These are phyloP conservation scores for Tricholomella constricta DNA, from an alignment of 768 basidiomycete species.

Conservation along the genomic window DNA sequence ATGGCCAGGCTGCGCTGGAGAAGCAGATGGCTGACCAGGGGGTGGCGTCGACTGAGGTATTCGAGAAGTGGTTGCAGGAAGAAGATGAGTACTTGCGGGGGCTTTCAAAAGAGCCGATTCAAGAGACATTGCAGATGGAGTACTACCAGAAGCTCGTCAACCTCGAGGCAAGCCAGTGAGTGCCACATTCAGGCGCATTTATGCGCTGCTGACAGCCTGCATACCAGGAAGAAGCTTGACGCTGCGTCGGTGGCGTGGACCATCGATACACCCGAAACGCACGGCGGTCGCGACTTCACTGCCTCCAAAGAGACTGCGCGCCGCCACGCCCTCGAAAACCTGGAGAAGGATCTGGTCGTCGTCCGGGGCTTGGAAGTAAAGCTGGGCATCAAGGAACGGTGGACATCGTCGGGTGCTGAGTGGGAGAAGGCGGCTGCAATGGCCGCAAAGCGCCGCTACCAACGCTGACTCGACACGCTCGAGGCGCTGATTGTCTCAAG, in stretches of 20 bases:
- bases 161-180: neutral
- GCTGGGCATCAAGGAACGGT: too few relatives aligned
- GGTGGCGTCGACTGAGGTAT: neutral
- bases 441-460: conserved; percentile 3
- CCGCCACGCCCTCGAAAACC: too few relatives aligned
- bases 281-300: too few relatives aligned
- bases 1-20: neutral
- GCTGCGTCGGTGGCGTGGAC: too few relatives aligned
- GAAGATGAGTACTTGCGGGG: neutral
- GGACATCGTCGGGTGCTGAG: too few relatives aligned
- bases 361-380: too few relatives aligned
- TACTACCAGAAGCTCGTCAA: neutral
- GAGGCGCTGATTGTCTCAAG: conserved; percentile 21
- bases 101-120: neutral
- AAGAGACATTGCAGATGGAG: neutral
- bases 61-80: neutral
- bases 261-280: too few relatives aligned
- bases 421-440: neutral
- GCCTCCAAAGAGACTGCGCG: too few relatives aligned
- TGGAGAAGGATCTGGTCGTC: too few relatives aligned
- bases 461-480: conserved; percentile 20
- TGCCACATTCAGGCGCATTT: neutral
- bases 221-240: too few relatives aligned
- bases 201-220: neutral
- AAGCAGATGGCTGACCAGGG: neutral